Evolutionary conservation across 108 stramenopile genomes (phyloP).

Genomic region (Mediolabrus comicus): DNA sequence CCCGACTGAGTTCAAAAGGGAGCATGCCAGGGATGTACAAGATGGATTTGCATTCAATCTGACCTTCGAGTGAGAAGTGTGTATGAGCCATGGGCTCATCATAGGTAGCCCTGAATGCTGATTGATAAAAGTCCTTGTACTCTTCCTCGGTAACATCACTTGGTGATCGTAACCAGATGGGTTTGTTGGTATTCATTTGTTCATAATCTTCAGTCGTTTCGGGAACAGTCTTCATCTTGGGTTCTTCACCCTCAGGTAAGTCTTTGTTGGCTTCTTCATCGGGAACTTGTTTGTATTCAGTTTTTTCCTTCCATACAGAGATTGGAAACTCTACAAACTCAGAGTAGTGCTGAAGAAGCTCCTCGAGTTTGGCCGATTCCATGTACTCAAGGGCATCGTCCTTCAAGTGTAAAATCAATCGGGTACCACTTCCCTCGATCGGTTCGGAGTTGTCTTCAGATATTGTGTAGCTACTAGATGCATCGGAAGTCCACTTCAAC

Average conservation of each 20-base stretch:
- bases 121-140: slow-evolving; percentile 96
- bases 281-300: slow-evolving; percentile 92
- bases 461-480: slow-evolving; percentile 75
- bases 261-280: slow-evolving; percentile 95
- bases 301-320: slow-evolving; percentile 92
- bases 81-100: slow-evolving; percentile 92
- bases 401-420: slow-evolving; percentile 86
- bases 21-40: slow-evolving; percentile 94
- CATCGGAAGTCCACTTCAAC: slow-evolving; percentile 77
- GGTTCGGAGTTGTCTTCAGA: slow-evolving; percentile 49
- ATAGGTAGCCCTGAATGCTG: slow-evolving; percentile 84
- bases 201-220: slow-evolving; percentile 86
- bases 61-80: slow-evolving; percentile 96
- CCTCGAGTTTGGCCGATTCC: slow-evolving; percentile 75
- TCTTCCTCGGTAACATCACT: slow-evolving; percentile 89
- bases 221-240: slow-evolving; percentile 96
- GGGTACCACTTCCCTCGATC: slow-evolving; percentile 78
- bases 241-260: slow-evolving; percentile 74
- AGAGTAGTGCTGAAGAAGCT: slow-evolving; percentile 83
- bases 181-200: slow-evolving; percentile 93
- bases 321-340: slow-evolving; percentile 98
- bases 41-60: slow-evolving; percentile 96
- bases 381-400: slow-evolving; percentile 83
- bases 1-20: slow-evolving; percentile 92
- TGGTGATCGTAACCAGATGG: slow-evolving; percentile 95